Evolutionary conservation across 495 filamentous ascomycete species (phyloP), one percentile per base, ranked within the genome.

Genomic region (Podospora anserina): DNA sequence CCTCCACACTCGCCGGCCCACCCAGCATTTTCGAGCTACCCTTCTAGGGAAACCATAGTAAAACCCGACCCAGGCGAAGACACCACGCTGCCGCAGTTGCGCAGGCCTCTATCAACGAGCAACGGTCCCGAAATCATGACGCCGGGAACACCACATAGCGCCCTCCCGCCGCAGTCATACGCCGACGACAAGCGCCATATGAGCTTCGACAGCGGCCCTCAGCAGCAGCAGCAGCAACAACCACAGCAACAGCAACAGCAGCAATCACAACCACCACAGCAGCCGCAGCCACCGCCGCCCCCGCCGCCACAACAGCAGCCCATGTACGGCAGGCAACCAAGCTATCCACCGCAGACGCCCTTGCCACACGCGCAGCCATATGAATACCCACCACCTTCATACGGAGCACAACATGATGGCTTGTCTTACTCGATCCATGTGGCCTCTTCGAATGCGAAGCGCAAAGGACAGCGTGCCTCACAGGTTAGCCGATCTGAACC

Each of bases 381-480:
- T 75, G 79, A 81, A 16, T 80, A 78, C 27, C 75, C 75, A 32
- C 74, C 61, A 68, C 71, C 71, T 49, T 44, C 61, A 54, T 82
- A 80, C 65, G 69, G 63, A 4, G 59, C 65, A 9, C 72, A 74
- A 63, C 64, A 61, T 71, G 76, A 77, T 49, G 61, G 61, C 9
- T 70, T 66, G 39, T 70, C 66, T 55, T 82, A 78, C 74, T 76
- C 69, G 66, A 79, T 75, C 60, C 73, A 77, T 20, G 74, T 73
- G 53, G 77, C 79, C 26, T 66, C 78, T 7, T 64, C 72, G n/a
- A 73, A 75, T 57, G 78, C 78, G 11, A 85, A 85, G 76, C 78
- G 81, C 70, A 85, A 84, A 75, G 80, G 81, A 32, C 81, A 83
- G 61, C 76, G 82, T 63, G 82, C 82, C n/a, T 83, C 82, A 9